Base-by-base conservation (phyloP, 2,329 filamentous ascomycete species). In the Pseudogymnoascus sp. region DNA sequence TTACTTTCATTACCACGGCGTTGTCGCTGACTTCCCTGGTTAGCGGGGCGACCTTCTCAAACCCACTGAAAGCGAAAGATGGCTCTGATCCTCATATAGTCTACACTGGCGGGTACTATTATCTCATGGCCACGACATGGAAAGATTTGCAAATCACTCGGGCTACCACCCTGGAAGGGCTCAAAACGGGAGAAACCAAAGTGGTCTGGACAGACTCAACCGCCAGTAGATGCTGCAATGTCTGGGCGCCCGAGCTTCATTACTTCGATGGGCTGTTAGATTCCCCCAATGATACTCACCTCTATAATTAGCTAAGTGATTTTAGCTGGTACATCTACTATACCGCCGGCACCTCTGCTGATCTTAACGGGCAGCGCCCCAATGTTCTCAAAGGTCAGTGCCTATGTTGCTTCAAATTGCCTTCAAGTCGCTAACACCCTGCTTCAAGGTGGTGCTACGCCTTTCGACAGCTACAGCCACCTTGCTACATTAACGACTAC, bases 181-280 rank as follows among this genome's bases (percentile, higher is more conserved):
- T 86, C n/a, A 83, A 83, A 73, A 80, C 76, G 0, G 81, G 78
- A 0, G 74, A 78, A 38, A 78, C 76, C 19, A 82, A 81, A 65
- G 68, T 75, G 2, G 79, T 85, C 29, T 85, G 80, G 73, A 76
- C 74, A 0, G 79, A 81, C 62, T 72, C 70, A 4, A 77, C 76
- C 14, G 68, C 80, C 1, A 73, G 72, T 3, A 74, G 80, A 14
- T 80, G 79, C 70, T 81, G 80, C 69, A 83, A 83, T 61, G 77
- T 85, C 38, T 85, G 82, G 82, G 82, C 83, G 0, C 82, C 82
- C 0, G 82, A 84, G 66, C 72, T 83, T 0, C 81, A 83, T 67
- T 78, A 78, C 62, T 68, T 83, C 6, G 75, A 78, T n/a, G 73
- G 72, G 12, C 68, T 62, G 16, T 78, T 21, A 66, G 65, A 49